These are phyloP conservation scores for Priceomyces fermenticarens DNA, from an alignment of 805 yeast genomes.

Conservation along the genomic window DNA sequence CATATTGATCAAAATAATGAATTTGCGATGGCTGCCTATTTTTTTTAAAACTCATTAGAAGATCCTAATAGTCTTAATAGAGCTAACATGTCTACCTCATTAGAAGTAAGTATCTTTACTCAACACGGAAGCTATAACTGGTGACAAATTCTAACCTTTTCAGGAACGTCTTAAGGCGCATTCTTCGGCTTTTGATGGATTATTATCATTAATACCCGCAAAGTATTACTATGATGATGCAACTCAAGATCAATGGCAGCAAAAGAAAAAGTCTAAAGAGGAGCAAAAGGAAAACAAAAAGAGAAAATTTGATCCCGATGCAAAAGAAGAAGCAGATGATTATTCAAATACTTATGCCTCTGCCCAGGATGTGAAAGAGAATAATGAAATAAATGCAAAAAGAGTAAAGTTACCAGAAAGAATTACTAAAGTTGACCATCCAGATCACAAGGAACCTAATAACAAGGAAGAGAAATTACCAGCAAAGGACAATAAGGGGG, in stretches of 20 bases:
- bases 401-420: slow-evolving; percentile 41
- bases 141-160: slow-evolving; percentile 1
- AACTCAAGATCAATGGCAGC: slow-evolving; percentile 86
- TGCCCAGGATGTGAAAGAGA: slow-evolving; percentile 61
- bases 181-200: slow-evolving; percentile 81
- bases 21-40: slow-evolving; percentile 4
- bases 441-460: slow-evolving; percentile 3
- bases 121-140: background rate
- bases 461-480: slow-evolving; percentile 11
- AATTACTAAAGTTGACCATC: slow-evolving; percentile 12
- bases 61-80: too few species aligned
- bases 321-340: slow-evolving; percentile 41
- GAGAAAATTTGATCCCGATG: slow-evolving; percentile 73
- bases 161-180: slow-evolving; percentile 76
- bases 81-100: slow-evolving; percentile 48
- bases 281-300: slow-evolving; percentile 60
- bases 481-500: slow-evolving; percentile 24
- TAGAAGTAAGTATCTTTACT: slow-evolving; percentile 48
- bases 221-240: slow-evolving; percentile 91
- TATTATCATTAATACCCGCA: slow-evolving; percentile 88
- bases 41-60: background rate
- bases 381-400: slow-evolving; percentile 52
- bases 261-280: slow-evolving; percentile 68
- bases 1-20: background rate
- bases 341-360: slow-evolving; percentile 38